phyloP scores from a whole-genome alignment of 1,284 basidiomycete species.

The Trametes hirsuta region DNA sequence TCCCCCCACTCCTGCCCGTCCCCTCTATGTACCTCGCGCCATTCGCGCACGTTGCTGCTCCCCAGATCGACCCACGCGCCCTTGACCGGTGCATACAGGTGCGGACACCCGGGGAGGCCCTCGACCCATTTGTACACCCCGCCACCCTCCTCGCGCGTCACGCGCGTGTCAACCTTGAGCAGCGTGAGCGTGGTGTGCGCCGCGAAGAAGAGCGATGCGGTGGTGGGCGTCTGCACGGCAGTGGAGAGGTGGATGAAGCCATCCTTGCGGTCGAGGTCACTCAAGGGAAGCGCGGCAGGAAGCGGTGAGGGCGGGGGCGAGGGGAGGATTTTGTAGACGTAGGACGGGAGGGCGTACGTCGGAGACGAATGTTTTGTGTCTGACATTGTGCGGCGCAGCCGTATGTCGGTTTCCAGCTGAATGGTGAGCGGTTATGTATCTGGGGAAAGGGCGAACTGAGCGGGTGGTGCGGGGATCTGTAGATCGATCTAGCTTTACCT shows the following conservation, averaged over 20 bases:
- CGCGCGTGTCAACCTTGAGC: constrained; percentile 47
- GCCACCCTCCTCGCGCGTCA: constrained; percentile 43
- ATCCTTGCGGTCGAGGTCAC: constrained; percentile 42
- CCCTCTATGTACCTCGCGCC: constrained; percentile 26
- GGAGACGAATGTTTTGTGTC: neutral
- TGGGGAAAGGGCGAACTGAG: no score
- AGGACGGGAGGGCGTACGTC: constrained; percentile 37
- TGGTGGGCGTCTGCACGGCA: constrained; percentile 55
- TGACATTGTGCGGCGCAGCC: neutral
- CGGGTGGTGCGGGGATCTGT: no score
- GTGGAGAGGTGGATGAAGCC: constrained; percentile 70
- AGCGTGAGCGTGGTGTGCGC: constrained; percentile 46
- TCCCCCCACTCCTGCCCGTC: constrained; percentile 34
- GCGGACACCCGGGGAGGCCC: constrained; percentile 40
- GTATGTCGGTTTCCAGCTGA: no score
- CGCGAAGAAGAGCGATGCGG: constrained; percentile 58
- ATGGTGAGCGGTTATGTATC: no score
- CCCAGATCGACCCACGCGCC: constrained; percentile 31
- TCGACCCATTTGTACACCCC: constrained; percentile 43
- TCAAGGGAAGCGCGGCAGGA: constrained; percentile 39
- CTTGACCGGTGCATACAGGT: constrained; percentile 44
- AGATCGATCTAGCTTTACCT: no score
- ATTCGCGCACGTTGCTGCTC: constrained; percentile 32
- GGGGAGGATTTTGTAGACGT: constrained; percentile 57
- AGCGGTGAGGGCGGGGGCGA: constrained; percentile 40